Evolutionary conservation across 2,329 filamentous ascomycete species (phyloP).

Genomic region (Colletotrichum gigasporum): DNA sequence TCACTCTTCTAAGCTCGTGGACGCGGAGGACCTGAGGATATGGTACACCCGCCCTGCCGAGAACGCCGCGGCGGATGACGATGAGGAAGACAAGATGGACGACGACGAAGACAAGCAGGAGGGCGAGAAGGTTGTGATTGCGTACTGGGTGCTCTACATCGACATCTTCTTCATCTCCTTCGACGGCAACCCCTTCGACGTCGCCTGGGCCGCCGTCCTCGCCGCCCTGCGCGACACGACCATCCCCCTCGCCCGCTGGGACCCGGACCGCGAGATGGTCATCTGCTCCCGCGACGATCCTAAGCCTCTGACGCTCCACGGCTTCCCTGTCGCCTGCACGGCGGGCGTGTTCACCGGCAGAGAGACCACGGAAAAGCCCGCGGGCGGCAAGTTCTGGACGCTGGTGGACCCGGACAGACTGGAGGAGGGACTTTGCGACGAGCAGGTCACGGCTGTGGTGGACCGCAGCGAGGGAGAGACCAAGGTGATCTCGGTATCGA

Average conservation of each 20-base stretch:
- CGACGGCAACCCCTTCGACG: conserved; percentile 91
- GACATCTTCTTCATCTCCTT: conserved; percentile 95
- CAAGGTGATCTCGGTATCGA: conserved; percentile 78
- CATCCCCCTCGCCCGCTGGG: conserved; percentile 84
- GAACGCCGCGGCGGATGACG: conserved; percentile 54
- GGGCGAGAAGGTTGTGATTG: conserved; percentile 66
- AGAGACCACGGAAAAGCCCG: conserved; percentile 57
- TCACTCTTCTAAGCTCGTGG: conserved; percentile 74
- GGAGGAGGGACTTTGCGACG: conserved; percentile 86
- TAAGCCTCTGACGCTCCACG: conserved; percentile 66
- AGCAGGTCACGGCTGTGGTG: conserved; percentile 86
- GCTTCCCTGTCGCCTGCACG: conserved; percentile 79
- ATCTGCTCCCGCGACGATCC: conserved; percentile 74
- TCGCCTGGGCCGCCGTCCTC: conserved; percentile 85
- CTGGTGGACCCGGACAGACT: conserved; percentile 89
- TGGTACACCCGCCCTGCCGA: conserved; percentile 66
- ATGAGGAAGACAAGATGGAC: conserved; percentile 46
- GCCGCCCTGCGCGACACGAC: conserved; percentile 82
- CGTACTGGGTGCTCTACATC: conserved; percentile 95
- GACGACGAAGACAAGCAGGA: conserved; percentile 42
- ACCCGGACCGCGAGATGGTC: conserved; percentile 81
- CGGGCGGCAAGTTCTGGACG: conserved; percentile 72
- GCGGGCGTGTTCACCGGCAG: conserved; percentile 80
- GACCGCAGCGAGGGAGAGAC: conserved; percentile 65
- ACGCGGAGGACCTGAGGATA: conserved; percentile 76